These are phyloP conservation scores for Westerdykella sp. DNA, from an alignment of 2,329 filamentous ascomycete genomes.

Conservation along the genomic window DNA sequence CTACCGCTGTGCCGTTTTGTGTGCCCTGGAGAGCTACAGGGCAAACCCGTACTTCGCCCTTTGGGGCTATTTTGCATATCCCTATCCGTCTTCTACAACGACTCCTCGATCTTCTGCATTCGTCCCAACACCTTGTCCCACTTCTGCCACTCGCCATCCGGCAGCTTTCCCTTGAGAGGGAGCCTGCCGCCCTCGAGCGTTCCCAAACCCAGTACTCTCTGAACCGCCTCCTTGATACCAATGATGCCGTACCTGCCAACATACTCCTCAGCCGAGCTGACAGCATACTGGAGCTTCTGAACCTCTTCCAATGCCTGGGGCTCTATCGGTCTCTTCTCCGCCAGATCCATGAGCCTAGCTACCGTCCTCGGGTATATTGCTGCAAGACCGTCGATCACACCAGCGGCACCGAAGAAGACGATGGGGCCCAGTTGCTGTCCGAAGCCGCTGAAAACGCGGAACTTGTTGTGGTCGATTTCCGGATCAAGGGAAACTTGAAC, in stretches of 20 bases:
- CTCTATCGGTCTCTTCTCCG: constrained; percentile 33
- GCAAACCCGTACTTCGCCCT: constrained; percentile 1
- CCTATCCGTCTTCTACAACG: constrained; percentile 18
- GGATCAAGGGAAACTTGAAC: constrained; percentile 56
- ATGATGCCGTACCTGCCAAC: constrained; percentile 56
- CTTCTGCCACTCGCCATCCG: constrained; percentile 53
- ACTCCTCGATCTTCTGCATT: constrained; percentile 29
- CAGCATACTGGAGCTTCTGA: constrained; percentile 53
- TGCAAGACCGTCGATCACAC: constrained; percentile 61
- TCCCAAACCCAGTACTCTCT: constrained; percentile 54
- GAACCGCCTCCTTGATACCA: constrained; percentile 60
- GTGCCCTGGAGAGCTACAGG: too few relatives aligned
- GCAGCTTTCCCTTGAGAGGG: constrained; percentile 53
- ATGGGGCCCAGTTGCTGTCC: constrained; percentile 61
- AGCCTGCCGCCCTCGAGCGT: constrained; percentile 54
- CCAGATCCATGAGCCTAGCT: constrained; percentile 51
- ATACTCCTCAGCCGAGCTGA: constrained; percentile 57
- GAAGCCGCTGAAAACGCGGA: constrained; percentile 58
- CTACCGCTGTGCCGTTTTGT: too few relatives aligned
- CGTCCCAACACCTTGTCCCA: constrained; percentile 28
- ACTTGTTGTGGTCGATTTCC: constrained; percentile 52
- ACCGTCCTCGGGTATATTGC: constrained; percentile 60
- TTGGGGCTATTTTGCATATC: too few relatives aligned
- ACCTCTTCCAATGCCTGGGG: constrained; percentile 43
- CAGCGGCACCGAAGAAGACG: constrained; percentile 56